Base-by-base conservation (phyloP, 2,329 filamentous ascomycete species). In the Cadophora malorum region DNA sequence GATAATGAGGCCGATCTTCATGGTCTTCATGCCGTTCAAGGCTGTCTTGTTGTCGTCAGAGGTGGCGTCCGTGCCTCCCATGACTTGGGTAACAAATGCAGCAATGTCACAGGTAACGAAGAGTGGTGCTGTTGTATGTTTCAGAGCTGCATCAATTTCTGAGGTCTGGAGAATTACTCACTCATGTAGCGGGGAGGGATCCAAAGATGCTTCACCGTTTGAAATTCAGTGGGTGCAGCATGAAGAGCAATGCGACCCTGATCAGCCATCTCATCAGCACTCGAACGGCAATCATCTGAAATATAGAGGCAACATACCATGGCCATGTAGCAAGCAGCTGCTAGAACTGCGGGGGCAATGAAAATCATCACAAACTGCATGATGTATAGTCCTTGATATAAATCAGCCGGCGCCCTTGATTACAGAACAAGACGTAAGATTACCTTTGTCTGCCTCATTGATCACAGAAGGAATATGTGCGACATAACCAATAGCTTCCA, bases 131-230 rank as follows among this genome's bases (percentile, higher is more conserved):
- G 5, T 58, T 8, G 4, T 19, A 16, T 16, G 16, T 10, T 3
- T 45, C 14, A 45, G 41, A 19, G 28, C 5, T 45, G 16, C 41
- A 45, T 45, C 12, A 10, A 16, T 14, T 5, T 58, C 21, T 58
- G n/a, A 5, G 7, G 16, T 38, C 38, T 2, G 31, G 31, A 7
- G 9, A 16, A 23, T 21, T 8, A 38, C 55, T 58, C n/a, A 58
- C 55, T 58, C 55, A 58, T 58, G 55, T 58, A 58, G 5, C 55
- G 55, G 4, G 55, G 55, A n/a, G 55, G 55, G 55, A 58, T 58
- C 55, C 55, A 58, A 16, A 58, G 55, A 41, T 58, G 55, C n/a
- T 58, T 58, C 19, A 58, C 33, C 4, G 55, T 58, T 16, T 58
- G 55, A 58, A 21, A 58, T 5, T 58, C 55, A 3, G n/a, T 38